phyloP scores from a whole-genome alignment of 257 asterid species.

The Rubia yunnanensis region DNA sequence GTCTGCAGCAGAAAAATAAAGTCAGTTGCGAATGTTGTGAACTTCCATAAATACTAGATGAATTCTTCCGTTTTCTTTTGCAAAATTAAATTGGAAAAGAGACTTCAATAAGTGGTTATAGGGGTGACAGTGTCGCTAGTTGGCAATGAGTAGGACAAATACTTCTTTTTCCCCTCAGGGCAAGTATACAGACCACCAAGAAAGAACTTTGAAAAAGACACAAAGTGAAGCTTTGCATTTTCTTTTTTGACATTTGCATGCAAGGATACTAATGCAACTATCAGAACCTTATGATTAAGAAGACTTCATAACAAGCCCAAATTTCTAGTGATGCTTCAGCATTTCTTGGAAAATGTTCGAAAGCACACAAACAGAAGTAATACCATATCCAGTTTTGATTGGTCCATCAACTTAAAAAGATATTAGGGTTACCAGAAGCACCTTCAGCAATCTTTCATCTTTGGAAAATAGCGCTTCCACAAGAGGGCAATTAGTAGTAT shows the following conservation, averaged over 20 bases:
- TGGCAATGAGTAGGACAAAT: neutral
- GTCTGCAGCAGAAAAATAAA: conserved; percentile 39
- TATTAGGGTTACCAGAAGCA: conserved; percentile 14
- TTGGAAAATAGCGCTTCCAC: conserved; percentile 44
- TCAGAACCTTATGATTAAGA: neutral
- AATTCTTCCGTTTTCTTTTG: neutral
- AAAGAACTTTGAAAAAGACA: neutral
- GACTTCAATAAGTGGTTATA: neutral
- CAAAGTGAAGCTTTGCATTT: neutral
- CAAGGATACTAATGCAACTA: neutral
- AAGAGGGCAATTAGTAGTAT: conserved; percentile 18
- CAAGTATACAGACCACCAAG: neutral
- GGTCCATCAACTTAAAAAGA: neutral
- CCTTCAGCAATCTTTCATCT: conserved; percentile 40
- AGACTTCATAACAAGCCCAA: neutral
- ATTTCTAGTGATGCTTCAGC: neutral
- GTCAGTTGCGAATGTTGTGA: conserved; percentile 15
- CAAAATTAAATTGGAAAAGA: neutral
- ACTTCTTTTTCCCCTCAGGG: neutral
- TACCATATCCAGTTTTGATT: neutral
- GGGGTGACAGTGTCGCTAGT: neutral
- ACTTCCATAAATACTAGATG: neutral
- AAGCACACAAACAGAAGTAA: neutral
- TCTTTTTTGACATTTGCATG: neutral
- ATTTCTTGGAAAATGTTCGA: neutral